Evolutionary conservation across 495 filamentous ascomycete genomes (phyloP).

Genomic region (Neurospora sp.): DNA sequence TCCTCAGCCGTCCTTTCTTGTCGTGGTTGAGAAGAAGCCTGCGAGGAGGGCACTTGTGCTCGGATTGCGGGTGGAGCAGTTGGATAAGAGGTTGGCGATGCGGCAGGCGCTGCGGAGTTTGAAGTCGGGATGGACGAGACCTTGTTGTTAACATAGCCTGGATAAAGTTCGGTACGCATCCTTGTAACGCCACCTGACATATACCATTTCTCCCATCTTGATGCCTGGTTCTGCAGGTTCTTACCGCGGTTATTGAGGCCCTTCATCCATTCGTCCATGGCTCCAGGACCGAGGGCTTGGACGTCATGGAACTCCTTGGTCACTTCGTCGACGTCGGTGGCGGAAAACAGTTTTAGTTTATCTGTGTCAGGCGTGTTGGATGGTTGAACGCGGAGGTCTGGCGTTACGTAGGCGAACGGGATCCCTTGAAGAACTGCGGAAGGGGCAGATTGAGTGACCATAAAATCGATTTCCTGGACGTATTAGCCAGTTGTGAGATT

Average conservation of each 20-base stretch:
- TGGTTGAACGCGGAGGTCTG: constrained; percentile 44
- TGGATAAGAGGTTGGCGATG: neutral
- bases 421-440: constrained; percentile 49
- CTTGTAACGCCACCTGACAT: constrained; percentile 32
- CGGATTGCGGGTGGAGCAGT: neutral
- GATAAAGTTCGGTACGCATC: constrained; percentile 25
- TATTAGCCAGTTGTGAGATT: constrained; percentile 8
- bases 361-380: constrained; percentile 38
- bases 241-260: constrained; percentile 53
- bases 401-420: constrained; percentile 53
- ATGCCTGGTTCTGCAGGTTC: constrained; percentile 42
- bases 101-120: neutral
- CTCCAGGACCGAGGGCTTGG: constrained; percentile 46
- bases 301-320: constrained; percentile 46
- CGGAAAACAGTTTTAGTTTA: constrained; percentile 48
- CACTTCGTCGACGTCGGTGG: constrained; percentile 45
- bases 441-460: constrained; percentile 46
- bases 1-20: constrained; percentile 35
- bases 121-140: neutral
- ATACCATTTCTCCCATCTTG: constrained; percentile 65
- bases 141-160: constrained; percentile 4
- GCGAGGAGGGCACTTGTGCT: neutral
- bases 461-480: constrained; percentile 53
- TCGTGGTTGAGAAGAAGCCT: constrained; percentile 5
- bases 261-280: constrained; percentile 64